phyloP scores from a whole-genome alignment of 768 basidiomycete species.

The Leccinum subgranulosum region DNA sequence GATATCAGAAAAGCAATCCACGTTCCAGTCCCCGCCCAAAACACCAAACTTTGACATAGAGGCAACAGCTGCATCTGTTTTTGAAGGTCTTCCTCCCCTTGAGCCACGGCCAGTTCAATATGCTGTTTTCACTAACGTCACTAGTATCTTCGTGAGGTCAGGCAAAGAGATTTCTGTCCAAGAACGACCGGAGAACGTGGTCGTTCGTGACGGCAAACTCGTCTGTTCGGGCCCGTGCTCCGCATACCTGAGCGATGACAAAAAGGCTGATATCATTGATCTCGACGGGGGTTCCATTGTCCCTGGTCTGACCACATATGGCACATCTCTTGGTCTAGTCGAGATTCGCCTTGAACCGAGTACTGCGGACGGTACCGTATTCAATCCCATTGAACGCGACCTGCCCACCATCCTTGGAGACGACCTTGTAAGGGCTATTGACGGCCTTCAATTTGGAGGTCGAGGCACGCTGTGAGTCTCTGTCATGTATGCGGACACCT shows the following conservation, averaged over 20 bases:
- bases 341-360: conserved; percentile 67
- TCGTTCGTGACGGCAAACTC: conserved; percentile 50
- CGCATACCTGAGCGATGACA: conserved; percentile 13
- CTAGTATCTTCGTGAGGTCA: conserved; percentile 38
- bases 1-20: conserved; percentile 35
- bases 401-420: conserved; percentile 31
- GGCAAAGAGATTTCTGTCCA: conserved; percentile 24
- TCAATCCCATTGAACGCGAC: conserved; percentile 49
- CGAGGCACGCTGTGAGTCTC: conserved; percentile 19
- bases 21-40: conserved; percentile 46
- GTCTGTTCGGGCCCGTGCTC: conserved; percentile 44
- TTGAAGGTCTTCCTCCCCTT: conserved; percentile 77
- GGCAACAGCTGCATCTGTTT: conserved; percentile 53
- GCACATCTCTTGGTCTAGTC: conserved; percentile 65
- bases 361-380: conserved; percentile 64
- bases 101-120: conserved; percentile 34
- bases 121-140: conserved; percentile 67
- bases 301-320: conserved; percentile 72
- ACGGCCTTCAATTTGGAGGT: conserved; percentile 29
- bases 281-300: conserved; percentile 67
- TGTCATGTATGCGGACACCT: not conserved
- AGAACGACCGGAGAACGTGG: conserved; percentile 27
- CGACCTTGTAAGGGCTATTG: conserved; percentile 36
- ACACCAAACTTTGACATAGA: conserved; percentile 74
- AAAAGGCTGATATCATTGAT: conserved; percentile 45